Evolutionary conservation across 2,329 filamentous ascomycete species (phyloP).

Genomic region (Colletotrichum tabaci): DNA sequence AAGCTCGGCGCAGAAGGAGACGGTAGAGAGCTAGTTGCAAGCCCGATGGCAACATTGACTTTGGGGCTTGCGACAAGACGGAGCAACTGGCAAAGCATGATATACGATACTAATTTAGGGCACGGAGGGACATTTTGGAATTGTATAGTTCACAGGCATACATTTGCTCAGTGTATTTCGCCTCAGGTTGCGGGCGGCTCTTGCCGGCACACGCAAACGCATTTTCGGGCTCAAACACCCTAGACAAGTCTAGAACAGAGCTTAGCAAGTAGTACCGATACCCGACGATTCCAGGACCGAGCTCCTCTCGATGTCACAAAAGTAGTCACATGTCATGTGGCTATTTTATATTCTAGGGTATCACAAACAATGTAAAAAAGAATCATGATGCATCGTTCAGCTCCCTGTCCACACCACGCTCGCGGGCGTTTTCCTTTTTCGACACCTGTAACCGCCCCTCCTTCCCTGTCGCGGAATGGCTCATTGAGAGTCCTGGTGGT

Average conservation of each 20-base stretch:
- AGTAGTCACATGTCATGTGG: constrained; percentile 27
- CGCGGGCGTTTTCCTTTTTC: not conserved
- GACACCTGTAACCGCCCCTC: not conserved
- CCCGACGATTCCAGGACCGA: constrained; percentile 3
- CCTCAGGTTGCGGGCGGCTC: not conserved
- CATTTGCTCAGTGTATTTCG: constrained; percentile 4
- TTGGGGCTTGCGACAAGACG: not conserved
- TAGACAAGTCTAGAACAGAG: constrained; percentile 16
- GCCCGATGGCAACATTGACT: not conserved
- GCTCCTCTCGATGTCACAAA: constrained; percentile 17
- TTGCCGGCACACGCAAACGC: constrained; percentile 7
- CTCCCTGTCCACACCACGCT: constrained; percentile 14
- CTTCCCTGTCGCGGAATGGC: not conserved
- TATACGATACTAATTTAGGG: constrained; percentile 29
- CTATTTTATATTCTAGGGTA: constrained; percentile 38
- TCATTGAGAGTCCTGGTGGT: constrained; percentile 6
- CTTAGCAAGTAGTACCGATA: constrained; percentile 4
- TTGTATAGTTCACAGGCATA: constrained; percentile 15
- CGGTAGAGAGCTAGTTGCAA: not conserved
- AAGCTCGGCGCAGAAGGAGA: constrained; percentile 4
- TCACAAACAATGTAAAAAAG: constrained; percentile 31
- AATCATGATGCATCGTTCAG: constrained; percentile 32
- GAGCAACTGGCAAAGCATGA: constrained; percentile 20
- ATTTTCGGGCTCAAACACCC: constrained; percentile 13
- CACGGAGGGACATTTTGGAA: constrained; percentile 21